Evolutionary conservation across 177 flowering plant species (phyloP).

Genomic region (Vitis hybrid): DNA sequence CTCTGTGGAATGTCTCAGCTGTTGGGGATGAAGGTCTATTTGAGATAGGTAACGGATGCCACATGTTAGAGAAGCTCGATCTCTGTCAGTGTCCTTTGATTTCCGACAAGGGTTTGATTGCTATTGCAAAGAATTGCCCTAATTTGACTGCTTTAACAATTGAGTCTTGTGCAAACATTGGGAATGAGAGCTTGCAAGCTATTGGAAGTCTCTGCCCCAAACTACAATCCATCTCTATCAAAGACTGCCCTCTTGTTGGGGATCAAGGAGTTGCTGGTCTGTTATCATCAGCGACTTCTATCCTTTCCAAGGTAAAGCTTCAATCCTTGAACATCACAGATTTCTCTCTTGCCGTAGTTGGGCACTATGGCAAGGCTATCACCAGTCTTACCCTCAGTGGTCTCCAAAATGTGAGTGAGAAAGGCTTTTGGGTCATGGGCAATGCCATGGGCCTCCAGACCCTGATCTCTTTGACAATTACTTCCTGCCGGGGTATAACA

Average conservation of each 20-base stretch:
- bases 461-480: conserved; percentile 34
- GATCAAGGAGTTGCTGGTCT: conserved; percentile 42
- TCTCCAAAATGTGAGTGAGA: conserved; percentile 39
- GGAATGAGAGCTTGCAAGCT: conserved; percentile 41
- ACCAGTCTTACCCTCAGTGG: conserved; percentile 28
- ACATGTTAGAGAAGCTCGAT: conserved; percentile 41
- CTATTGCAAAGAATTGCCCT: conserved; percentile 43
- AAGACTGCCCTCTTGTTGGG: conserved; percentile 42
- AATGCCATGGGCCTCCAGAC: conserved; percentile 46
- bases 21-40: conserved; percentile 39
- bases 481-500: conserved; percentile 50
- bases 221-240: conserved; percentile 33
- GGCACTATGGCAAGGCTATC: conserved; percentile 43
- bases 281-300: conserved; percentile 27
- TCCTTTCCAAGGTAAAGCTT: conserved; percentile 36
- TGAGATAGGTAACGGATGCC: conserved; percentile 40
- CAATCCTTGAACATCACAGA: conserved; percentile 46
- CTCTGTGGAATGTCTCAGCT: conserved; percentile 30
- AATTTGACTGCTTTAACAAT: conserved; percentile 31
- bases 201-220: conserved; percentile 38
- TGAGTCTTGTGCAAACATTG: conserved; percentile 40
- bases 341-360: conserved; percentile 44
- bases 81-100: conserved; percentile 34
- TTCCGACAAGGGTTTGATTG: conserved; percentile 37
- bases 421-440: conserved; percentile 53